phyloP scores from a whole-genome alignment of 441 rosid genomes.

The Jatropha podagrica region DNA sequence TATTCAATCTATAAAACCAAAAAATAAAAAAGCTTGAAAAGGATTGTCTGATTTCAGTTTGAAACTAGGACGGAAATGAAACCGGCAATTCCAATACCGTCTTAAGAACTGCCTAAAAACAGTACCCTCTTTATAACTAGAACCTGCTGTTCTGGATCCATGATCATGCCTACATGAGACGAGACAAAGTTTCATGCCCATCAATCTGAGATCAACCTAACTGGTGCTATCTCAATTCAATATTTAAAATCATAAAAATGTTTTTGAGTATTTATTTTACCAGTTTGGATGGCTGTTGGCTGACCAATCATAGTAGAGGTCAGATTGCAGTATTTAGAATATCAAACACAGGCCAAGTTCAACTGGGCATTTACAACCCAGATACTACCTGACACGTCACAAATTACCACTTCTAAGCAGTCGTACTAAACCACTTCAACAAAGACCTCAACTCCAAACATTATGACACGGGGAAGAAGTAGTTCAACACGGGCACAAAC shows the following conservation, averaged over 20 bases:
- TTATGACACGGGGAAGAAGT: not conserved
- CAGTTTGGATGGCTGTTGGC: not conserved
- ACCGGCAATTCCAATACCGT: too few species aligned
- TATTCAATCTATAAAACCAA: too few species aligned
- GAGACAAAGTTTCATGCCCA: not conserved
- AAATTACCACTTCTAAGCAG: not conserved
- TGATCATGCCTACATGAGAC: too few species aligned
- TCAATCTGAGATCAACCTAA: not conserved
- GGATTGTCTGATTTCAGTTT: too few species aligned
- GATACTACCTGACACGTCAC: not conserved
- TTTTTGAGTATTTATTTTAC: not conserved
- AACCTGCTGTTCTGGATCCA: too few species aligned
- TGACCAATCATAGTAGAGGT: not conserved
- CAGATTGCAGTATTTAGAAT: not conserved
- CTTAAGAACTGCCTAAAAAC: too few species aligned
- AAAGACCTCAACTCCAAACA: not conserved
- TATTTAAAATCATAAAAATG: not conserved
- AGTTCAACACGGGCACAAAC: constrained; percentile 40
- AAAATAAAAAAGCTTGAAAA: too few species aligned
- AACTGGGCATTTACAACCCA: not conserved
- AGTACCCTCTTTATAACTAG: too few species aligned
- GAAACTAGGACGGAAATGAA: too few species aligned
- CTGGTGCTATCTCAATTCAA: not conserved
- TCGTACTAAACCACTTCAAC: not conserved
- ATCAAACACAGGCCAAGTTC: not conserved